Evolutionary conservation across 306 rosid species (phyloP).

Genomic region (Quercus engelmannii): DNA sequence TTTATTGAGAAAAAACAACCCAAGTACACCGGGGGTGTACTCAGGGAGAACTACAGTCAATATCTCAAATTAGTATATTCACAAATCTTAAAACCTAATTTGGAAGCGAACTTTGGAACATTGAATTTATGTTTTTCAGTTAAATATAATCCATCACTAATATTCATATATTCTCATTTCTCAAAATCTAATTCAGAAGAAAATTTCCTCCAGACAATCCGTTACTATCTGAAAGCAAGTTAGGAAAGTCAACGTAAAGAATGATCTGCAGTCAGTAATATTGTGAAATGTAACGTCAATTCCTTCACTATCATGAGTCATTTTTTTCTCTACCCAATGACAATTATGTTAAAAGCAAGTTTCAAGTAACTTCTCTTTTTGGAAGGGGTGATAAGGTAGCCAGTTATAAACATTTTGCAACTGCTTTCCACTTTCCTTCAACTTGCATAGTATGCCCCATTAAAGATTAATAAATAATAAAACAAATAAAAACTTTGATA

Average conservation of each 20-base stretch:
- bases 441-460: not conserved
- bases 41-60: no score
- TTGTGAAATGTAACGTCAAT: not conserved
- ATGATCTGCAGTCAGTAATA: not conserved
- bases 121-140: not conserved
- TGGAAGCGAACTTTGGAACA: not conserved
- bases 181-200: not conserved
- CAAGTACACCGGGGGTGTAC: no score
- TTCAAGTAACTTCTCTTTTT: not conserved
- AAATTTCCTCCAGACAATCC: not conserved
- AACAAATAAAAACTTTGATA: no score
- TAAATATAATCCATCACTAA: not conserved
- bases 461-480: no score
- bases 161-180: not conserved
- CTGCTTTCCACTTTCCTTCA: not conserved
- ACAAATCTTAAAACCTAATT: not conserved
- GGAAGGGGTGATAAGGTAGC: not conserved
- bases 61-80: not conserved
- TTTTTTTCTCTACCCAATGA: not conserved
- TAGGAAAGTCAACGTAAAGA: not conserved
- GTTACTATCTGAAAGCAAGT: not conserved
- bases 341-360: not conserved
- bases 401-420: not conserved
- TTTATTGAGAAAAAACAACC: no score
- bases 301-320: not conserved